phyloP scores from a whole-genome alignment of 1,139 yeast genomes.

The Petasospora rhodanensis region DNA sequence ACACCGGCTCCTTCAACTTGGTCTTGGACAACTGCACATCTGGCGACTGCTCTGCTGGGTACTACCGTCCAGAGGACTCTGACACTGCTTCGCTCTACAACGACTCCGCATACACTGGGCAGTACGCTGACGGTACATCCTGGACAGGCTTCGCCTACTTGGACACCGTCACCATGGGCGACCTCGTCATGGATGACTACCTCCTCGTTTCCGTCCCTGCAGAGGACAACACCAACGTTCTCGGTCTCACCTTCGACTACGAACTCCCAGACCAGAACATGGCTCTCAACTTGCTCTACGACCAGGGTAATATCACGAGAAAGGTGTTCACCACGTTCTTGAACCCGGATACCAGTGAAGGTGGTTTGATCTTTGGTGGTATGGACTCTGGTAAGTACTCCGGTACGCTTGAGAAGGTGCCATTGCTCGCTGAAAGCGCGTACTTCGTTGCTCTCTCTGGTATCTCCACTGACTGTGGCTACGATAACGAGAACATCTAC shows the following conservation, averaged over 20 bases:
- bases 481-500: slow-evolving; percentile 7
- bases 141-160: slow-evolving; percentile 15
- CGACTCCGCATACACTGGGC: slow-evolving; percentile 6
- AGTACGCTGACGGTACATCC: slow-evolving; percentile 17
- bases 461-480: slow-evolving; percentile 14
- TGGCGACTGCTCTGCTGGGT: slow-evolving; percentile 33
- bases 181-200: slow-evolving; percentile 6
- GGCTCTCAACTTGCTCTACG: slow-evolving; percentile 1
- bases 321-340: slow-evolving; percentile 12
- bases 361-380: slow-evolving; percentile 54
- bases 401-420: slow-evolving; percentile 36
- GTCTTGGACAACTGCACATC: slow-evolving; percentile 37
- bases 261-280: slow-evolving; percentile 2
- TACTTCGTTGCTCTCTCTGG: slow-evolving; percentile 10
- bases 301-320: slow-evolving; percentile 8
- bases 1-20: slow-evolving; percentile 62
- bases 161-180: slow-evolving; percentile 17
- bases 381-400: slow-evolving; percentile 47
- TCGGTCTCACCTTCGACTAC: slow-evolving; percentile 13
- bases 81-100: slow-evolving; percentile 30
- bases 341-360: slow-evolving; percentile 29
- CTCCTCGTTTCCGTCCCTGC: slow-evolving; percentile 4
- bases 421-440: slow-evolving; percentile 2
- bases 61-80: slow-evolving; percentile 40
- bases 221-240: slow-evolving; percentile 8